Evolutionary conservation across 352 stramenopile species (phyloP).

Genomic region (Phytopythium montanum): DNA sequence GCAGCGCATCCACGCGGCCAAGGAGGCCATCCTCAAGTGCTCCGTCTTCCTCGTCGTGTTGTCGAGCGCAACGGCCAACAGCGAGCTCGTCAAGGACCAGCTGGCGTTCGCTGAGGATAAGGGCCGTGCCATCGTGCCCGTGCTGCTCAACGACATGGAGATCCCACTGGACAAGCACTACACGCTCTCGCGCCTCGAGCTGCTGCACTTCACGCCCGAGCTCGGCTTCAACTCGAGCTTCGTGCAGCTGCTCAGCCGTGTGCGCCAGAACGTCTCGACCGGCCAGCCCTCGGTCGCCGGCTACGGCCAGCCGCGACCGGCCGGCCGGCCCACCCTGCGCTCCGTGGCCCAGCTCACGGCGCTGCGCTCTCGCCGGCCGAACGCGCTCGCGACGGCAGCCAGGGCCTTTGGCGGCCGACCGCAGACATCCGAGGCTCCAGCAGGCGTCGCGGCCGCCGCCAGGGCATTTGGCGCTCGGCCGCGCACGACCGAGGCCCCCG

Average conservation of each 20-base stretch:
- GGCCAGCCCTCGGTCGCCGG: constrained; percentile 12
- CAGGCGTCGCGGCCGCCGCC: constrained; percentile 1
- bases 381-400: constrained; percentile 9
- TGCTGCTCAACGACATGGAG: constrained; percentile 77
- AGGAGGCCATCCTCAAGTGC: constrained; percentile 81
- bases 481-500: not conserved
- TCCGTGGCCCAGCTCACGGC: constrained; percentile 27
- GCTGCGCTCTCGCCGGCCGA: constrained; percentile 21
- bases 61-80: constrained; percentile 54
- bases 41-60: constrained; percentile 69
- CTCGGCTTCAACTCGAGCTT: constrained; percentile 78
- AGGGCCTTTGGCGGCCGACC: not conserved
- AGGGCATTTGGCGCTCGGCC: not conserved
- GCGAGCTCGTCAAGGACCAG: constrained; percentile 79
- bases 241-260: constrained; percentile 35
- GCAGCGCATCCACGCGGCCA: constrained; percentile 58
- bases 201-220: constrained; percentile 79
- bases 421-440: constrained; percentile 17
- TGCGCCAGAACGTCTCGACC: constrained; percentile 42
- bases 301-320: constrained; percentile 22
- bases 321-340: constrained; percentile 26
- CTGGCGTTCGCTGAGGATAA: constrained; percentile 82
- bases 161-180: constrained; percentile 75
- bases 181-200: constrained; percentile 60
- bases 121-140: constrained; percentile 58